A percentile compares a stretch with the other conserved stretches of the same genome.
Evolutionary conservation across 768 basidiomycete species (phyloP).

Genomic region (Calocybe gangraenosa): DNA sequence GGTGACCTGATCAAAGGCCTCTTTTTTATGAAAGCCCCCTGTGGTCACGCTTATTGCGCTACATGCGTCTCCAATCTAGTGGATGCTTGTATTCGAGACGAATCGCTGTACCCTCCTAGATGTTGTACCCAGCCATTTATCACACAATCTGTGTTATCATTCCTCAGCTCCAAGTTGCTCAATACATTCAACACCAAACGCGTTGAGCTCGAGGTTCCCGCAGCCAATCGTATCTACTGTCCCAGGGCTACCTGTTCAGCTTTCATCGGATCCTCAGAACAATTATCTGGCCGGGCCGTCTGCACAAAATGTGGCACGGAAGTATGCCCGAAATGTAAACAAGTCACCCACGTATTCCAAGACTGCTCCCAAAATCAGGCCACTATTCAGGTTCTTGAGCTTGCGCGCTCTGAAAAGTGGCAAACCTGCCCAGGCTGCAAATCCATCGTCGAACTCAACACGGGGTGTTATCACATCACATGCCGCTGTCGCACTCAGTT

Average conservation of each 20-base stretch:
- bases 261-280: slow-evolving; percentile 33
- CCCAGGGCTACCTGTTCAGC: slow-evolving; percentile 35
- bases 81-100: slow-evolving; percentile 32
- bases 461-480: slow-evolving; percentile 65
- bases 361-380: slow-evolving; percentile 40
- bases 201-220: slow-evolving; percentile 14
- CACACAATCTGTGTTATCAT: slow-evolving; percentile 13
- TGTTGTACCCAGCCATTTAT: slow-evolving; percentile 32
- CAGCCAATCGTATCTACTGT: slow-evolving; percentile 16
- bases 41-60: slow-evolving; percentile 33
- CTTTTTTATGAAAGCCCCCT: slow-evolving; percentile 24
- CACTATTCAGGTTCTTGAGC: slow-evolving; percentile 35
- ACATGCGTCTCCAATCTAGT: slow-evolving; percentile 29
- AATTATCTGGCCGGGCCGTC: slow-evolving; percentile 13
- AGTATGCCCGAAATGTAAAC: slow-evolving; percentile 50
- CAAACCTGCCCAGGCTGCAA: slow-evolving; percentile 62
- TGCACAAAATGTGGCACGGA: slow-evolving; percentile 37
- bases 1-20: slow-evolving; percentile 7
- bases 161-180: slow-evolving; percentile 4
- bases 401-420: slow-evolving; percentile 46
- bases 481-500: slow-evolving; percentile 56
- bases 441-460: slow-evolving; percentile 48
- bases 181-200: slow-evolving; percentile 9
- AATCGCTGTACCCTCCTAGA: slow-evolving; percentile 34
- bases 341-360: slow-evolving; percentile 33